A percentile compares a stretch with the other conserved stretches of the same genome.
Conservation (phyloP, 345 rosid genomes). For the Mangifera indica region DNA sequence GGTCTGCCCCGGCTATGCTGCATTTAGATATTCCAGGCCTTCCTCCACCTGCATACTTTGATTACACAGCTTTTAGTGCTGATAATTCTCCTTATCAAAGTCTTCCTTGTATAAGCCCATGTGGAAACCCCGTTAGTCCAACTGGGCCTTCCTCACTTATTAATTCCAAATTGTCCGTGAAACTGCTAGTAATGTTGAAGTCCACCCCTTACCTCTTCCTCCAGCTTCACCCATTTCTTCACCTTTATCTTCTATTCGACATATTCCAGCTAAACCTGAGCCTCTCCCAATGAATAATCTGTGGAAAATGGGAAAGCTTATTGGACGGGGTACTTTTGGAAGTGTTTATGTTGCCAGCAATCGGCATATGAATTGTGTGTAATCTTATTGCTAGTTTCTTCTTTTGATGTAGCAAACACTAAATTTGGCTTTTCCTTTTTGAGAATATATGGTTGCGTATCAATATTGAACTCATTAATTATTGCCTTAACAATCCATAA, state of each 20-base stretch:
- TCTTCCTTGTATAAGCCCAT: constrained; percentile 60
- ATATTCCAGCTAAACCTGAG: constrained; percentile 47
- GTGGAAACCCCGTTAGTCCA: constrained; percentile 40
- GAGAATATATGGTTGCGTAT: no score
- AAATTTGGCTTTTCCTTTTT: constrained; percentile 20
- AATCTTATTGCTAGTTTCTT: constrained; percentile 9
- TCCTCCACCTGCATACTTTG: constrained; percentile 61
- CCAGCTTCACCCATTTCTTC: constrained; percentile 63
- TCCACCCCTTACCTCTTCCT: constrained; percentile 83
- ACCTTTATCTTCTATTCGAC: constrained; percentile 37
- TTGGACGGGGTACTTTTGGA: constrained; percentile 98
- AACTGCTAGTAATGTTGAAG: constrained; percentile 24
- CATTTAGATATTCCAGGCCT: constrained; percentile 44
- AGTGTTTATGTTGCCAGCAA: constrained; percentile 93
- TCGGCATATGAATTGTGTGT: constrained; percentile 41
- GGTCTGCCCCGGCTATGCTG: constrained; percentile 89
- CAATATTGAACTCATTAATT: background rate
- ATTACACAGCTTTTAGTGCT: constrained; percentile 44
- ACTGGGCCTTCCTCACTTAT: constrained; percentile 55
- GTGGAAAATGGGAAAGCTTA: constrained; percentile 96
- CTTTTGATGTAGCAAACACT: constrained; percentile 15
- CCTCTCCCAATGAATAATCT: constrained; percentile 46
- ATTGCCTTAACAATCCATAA: background rate
- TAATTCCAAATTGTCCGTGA: constrained; percentile 48
- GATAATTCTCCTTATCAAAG: constrained; percentile 77